Evolutionary conservation across 176 grass and related monocot genomes (phyloP).

Genomic region (Oryza brachyantha): DNA sequence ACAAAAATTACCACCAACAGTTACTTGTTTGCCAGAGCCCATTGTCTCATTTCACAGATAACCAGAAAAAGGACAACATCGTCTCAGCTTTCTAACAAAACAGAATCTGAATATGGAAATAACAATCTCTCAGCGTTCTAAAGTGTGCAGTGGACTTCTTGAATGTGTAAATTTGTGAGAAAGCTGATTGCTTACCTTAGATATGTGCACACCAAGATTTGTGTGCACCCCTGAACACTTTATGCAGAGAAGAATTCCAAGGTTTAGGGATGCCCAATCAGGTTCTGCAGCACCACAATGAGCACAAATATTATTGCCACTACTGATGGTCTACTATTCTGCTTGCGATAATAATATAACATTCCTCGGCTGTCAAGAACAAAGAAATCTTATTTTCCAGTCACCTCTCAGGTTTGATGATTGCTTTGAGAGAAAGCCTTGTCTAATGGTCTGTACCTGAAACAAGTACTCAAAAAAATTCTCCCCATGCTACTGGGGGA

Average conservation of each 20-base stretch:
- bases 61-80: no score
- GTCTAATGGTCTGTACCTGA: constrained; percentile 98
- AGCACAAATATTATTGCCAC: constrained; percentile 76
- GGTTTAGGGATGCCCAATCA: constrained; percentile 97
- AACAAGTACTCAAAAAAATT: constrained; percentile 26
- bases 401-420: constrained; percentile 99
- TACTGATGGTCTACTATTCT: constrained; percentile 86
- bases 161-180: background rate
- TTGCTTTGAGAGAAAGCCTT: constrained; percentile 95
- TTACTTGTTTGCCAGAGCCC: no score
- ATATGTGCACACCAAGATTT: constrained; percentile 99
- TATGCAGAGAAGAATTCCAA: constrained; percentile 91
- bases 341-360: constrained; percentile 97
- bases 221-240: constrained; percentile 96
- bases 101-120: no score
- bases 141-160: background rate
- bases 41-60: no score
- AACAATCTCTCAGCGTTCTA: background rate
- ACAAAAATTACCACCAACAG: no score
- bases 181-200: constrained; percentile 72
- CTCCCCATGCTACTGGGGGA: no score
- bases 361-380: constrained; percentile 96
- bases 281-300: constrained; percentile 85
- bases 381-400: constrained; percentile 99
- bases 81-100: no score